Conservation (phyloP, 2,329 filamentous ascomycete species). For the Xylaria sp. region DNA sequence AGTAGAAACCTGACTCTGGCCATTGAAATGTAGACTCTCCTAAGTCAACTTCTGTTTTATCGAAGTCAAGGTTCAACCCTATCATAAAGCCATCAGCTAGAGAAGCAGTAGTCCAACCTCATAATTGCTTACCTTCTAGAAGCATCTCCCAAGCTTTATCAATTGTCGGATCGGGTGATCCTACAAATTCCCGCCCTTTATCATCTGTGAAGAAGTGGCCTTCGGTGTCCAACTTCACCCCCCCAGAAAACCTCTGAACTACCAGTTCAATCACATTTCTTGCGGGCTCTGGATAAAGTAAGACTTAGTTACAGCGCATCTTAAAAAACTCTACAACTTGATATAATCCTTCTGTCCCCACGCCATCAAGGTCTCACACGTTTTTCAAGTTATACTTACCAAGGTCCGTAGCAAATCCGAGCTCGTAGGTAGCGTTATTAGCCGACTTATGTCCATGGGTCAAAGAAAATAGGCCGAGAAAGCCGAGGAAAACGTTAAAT, state of each 20-base stretch:
- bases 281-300: constrained; percentile 4
- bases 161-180: not conserved
- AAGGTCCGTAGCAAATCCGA: constrained; percentile 2
- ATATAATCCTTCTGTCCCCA: not conserved
- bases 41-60: constrained; percentile 12
- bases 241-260: constrained; percentile 10
- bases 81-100: not conserved
- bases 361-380: not conserved
- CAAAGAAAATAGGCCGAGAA: constrained; percentile 1
- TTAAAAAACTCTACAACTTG: not conserved
- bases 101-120: not conserved
- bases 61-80: constrained; percentile 29
- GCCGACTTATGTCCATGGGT: not conserved
- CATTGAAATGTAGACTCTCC: constrained; percentile 21
- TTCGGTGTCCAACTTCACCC: constrained; percentile 17
- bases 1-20: constrained; percentile 29
- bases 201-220: constrained; percentile 14
- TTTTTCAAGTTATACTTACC: not conserved
- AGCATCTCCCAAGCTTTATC: constrained; percentile 27
- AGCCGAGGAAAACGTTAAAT: constrained; percentile 1
- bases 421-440: not conserved
- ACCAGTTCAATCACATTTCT: constrained; percentile 23
- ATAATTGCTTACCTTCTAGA: constrained; percentile 4
- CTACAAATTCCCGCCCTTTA: constrained; percentile 24
- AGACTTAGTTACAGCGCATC: not conserved